Evolutionary conservation across 805 yeast genomes (phyloP).

Genomic region (Torulaspora indica): DNA sequence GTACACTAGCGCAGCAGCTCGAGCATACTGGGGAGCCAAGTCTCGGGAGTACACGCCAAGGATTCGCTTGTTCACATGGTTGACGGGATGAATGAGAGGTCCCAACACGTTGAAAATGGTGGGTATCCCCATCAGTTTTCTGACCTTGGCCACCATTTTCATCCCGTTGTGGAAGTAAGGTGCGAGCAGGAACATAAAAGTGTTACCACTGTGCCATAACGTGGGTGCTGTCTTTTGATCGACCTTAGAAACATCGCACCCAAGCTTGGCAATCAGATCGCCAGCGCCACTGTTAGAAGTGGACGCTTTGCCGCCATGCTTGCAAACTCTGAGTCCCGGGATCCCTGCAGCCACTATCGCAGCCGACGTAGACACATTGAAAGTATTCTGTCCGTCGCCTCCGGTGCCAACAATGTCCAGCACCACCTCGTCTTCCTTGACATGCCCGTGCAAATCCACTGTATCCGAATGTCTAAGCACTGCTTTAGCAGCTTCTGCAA

Average conservation of each 20-base stretch:
- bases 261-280: conserved; percentile 75
- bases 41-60: conserved; percentile 82
- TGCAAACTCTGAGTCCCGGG: conserved; percentile 64
- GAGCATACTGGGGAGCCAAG: conserved; percentile 79
- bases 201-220: conserved; percentile 42
- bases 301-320: conserved; percentile 97
- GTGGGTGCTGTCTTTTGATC: conserved; percentile 55
- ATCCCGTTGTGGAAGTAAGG: conserved; percentile 93
- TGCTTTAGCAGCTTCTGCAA: conserved; percentile 80
- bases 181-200: conserved; percentile 74
- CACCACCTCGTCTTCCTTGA: conserved; percentile 7
- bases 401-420: conserved; percentile 96
- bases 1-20: conserved; percentile 60
- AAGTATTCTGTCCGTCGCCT: conserved; percentile 97
- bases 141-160: conserved; percentile 73
- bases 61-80: conserved; percentile 65
- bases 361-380: conserved; percentile 91
- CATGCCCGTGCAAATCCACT: conserved; percentile 37
- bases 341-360: conserved; percentile 95
- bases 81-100: conserved; percentile 89
- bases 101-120: conserved; percentile 93
- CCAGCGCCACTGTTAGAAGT: conserved; percentile 93
- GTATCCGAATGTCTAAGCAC: conserved; percentile 59
- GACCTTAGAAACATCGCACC: conserved; percentile 73
- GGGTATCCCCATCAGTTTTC: conserved; percentile 79